phyloP scores from a whole-genome alignment of 2,329 filamentous ascomycete species.

The Hypoxylon sp. region DNA sequence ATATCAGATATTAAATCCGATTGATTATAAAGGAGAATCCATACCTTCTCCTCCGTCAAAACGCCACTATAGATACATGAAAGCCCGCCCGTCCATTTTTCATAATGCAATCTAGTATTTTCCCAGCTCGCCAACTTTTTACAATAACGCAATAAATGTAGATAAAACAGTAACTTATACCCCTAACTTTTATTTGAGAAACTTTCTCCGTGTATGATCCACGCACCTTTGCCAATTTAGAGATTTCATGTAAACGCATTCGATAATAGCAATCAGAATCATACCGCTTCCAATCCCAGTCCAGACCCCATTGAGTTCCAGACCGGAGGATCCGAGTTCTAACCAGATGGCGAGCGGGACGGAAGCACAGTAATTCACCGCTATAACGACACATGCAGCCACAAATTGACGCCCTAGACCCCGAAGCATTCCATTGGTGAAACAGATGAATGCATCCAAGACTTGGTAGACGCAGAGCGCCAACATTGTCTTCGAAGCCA shows the following conservation, averaged over 20 bases:
- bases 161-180: no score
- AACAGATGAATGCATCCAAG: slow-evolving; percentile 48
- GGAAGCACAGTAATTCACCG: slow-evolving; percentile 49
- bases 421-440: slow-evolving; percentile 51
- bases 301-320: slow-evolving; percentile 49
- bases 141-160: no score
- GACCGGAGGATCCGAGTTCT: slow-evolving; percentile 45
- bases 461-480: slow-evolving; percentile 48
- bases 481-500: slow-evolving; percentile 46
- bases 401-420: slow-evolving; percentile 51
- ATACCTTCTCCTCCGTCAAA: no score
- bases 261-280: slow-evolving; percentile 45
- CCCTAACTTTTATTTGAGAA: no score
- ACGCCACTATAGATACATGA: no score
- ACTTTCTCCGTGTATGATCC: no score
- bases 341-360: slow-evolving; percentile 52
- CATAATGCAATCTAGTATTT: no score
- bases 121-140: no score
- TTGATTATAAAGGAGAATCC: no score
- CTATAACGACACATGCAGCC: slow-evolving; percentile 49
- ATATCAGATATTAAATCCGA: no score
- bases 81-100: no score
- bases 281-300: slow-evolving; percentile 49
- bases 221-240: slow-evolving; percentile 48
- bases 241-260: slow-evolving; percentile 47